Evolutionary conservation across 305 asterid species (phyloP), one percentile per base, ranked within the genome.

Genomic region (Fraxinus xanthoxyloides): DNA sequence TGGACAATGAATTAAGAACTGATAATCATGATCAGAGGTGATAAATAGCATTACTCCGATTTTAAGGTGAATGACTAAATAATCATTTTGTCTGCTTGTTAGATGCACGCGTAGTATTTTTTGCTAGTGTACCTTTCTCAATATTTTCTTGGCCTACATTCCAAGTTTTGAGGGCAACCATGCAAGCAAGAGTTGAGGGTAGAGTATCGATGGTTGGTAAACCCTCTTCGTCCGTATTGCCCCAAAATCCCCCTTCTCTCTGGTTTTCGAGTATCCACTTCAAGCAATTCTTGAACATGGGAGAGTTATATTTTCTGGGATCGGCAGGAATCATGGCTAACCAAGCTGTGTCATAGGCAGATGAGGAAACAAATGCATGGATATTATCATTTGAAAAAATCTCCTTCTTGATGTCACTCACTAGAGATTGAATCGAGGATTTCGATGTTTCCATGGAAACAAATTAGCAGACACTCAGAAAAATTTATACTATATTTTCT

Each of bases 281-380:
- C 80, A 91, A 51, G 77, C 92, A 91, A 17, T 77, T 59, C 72
- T 46, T 19, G 80, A 92, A 91, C 93, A 87, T 85, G 0, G 97
- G 97, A 10, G 23, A 61, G 8, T 81, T 72, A 3, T 1, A 6
- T 1, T 80, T 1, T 7, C 17, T 1, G 10, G 65, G 56, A 75
- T 80, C 79, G 2, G 85, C 81, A 4, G 92, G 91, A 31, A 92
- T 54, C 93, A 89, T 91, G 80, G 93, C 92, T 77, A 92, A 23
- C 92, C 94, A 92, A 8, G 94, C 94, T 17, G 91, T 90, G 87
- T 91, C 95, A 48, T 92, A 89, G 1, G 92, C 91, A 24, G 89
- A 90, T 7, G 88, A 84, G 10, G 86, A 70, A 2, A 83, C 81
- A 34, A 80, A 77, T 21, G 81, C 34, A 43, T 70, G 67, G 0